Percentiles rank a stretch among this genome's conserved stretches.
These are phyloP conservation scores for Candolleomyces efflorescens DNA, from an alignment of 768 basidiomycete species.

Conservation along the genomic window DNA sequence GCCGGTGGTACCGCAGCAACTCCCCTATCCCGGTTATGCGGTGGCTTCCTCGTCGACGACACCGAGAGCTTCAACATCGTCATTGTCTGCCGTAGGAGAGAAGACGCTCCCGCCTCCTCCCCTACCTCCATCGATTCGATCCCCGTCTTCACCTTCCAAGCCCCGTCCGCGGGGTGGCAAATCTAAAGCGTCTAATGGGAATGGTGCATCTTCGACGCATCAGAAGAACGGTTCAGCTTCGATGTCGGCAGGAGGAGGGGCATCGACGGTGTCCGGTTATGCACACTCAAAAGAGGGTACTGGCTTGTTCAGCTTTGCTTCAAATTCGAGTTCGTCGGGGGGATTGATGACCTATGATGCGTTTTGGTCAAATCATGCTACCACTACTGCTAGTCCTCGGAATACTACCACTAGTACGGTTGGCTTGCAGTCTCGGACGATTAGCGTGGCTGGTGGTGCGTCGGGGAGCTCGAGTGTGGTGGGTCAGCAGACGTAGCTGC, in stretches of 20 bases:
- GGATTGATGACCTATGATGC: constrained; percentile 7
- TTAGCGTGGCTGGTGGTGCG: no score
- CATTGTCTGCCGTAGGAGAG: neutral
- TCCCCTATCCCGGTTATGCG: neutral
- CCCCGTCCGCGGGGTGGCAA: neutral
- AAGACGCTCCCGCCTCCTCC: neutral
- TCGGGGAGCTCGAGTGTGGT: neutral
- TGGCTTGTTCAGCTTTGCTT: neutral
- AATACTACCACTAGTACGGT: neutral
- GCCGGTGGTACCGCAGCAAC: neutral
- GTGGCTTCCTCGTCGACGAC: neutral
- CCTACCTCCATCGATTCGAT: neutral
- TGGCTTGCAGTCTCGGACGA: no score
- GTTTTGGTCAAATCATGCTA: constrained; percentile 6
- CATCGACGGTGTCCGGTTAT: neutral
- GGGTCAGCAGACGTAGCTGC: no score
- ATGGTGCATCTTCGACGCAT: neutral
- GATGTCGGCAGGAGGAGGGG: neutral
- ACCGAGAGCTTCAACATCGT: neutral
- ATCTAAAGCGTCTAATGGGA: neutral
- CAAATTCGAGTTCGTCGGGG: neutral
- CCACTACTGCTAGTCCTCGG: neutral
- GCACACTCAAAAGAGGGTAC: neutral
- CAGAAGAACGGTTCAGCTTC: neutral
- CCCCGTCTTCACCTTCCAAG: neutral